These are phyloP conservation scores for Xylaria intraflava DNA, from an alignment of 495 filamentous ascomycete species.

Conservation along the genomic window DNA sequence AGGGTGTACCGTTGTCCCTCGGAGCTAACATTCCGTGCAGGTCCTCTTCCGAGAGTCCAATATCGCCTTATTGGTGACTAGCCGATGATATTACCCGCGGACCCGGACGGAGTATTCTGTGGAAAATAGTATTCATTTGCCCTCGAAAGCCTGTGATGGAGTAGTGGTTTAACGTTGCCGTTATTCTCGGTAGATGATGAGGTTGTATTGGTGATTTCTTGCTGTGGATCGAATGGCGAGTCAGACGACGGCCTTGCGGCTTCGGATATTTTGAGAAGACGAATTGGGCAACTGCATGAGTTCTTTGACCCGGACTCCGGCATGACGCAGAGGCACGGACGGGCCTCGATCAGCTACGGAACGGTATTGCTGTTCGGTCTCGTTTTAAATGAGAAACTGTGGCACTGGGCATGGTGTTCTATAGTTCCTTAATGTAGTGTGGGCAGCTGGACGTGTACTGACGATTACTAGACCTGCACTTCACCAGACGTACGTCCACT, in stretches of 20 bases:
- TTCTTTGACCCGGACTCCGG: not conserved
- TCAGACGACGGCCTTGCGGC: no score
- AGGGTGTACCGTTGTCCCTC: not conserved
- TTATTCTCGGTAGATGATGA: not conserved
- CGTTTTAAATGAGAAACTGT: not conserved
- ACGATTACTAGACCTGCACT: no score
- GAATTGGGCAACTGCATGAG: no score
- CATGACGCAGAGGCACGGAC: not conserved
- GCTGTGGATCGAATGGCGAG: not conserved
- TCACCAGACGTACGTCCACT: no score
- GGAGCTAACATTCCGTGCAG: constrained; percentile 8
- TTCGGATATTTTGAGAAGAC: no score
- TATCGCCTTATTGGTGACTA: not conserved
- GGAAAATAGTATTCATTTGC: not conserved
- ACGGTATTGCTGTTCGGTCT: not conserved
- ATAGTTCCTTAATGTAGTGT: no score
- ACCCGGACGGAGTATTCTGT: not conserved
- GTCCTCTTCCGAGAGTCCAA: not conserved
- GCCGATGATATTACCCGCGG: not conserved
- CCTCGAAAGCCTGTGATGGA: not conserved
- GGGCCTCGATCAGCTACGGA: not conserved
- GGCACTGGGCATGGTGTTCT: not conserved
- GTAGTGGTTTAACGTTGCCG: not conserved
- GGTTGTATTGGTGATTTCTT: not conserved
- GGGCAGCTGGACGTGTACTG: no score